Base-by-base conservation (phyloP, 2,329 filamentous ascomycete species). In the Paradendryphiella salina region DNA sequence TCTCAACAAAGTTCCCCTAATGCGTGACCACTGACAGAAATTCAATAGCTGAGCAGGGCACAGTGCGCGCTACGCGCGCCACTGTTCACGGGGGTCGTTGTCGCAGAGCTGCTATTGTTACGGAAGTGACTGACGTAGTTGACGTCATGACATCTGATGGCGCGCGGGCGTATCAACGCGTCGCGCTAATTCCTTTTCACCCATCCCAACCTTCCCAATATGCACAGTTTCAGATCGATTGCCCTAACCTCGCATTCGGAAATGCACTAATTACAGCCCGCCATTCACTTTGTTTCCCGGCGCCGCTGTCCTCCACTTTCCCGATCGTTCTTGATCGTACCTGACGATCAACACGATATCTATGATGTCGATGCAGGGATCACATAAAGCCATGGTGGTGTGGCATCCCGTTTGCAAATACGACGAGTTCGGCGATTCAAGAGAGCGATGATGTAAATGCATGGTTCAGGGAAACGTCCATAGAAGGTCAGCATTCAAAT, bases 281-380 rank as follows among this genome's bases (percentile, higher is more conserved):
- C 44, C 44, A 48, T 33, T 48, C 28, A 38, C n/a, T 2, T 37
- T 15, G 10, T 9, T 6, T 48, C 13, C 37, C 17, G 44, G 8
- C 7, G n/a, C n/a, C 28, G 15, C 26, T n/a, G 6, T 14, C 18
- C 21, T 6, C 42, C 42, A 40, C 37, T 33, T 3, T 33, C 13
- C 26, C 46, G 46, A 58, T 53, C 35, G 49, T 58, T 20, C 17
- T 20, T 46, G 49, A 58, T 53, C 35, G 52, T 58, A 53, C 56
- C 52, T 58, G 49, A 35, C 44, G 23, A 46, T 46, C 39, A 55
- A 43, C 29, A 52, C 49, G 32, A 45, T 5, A 39, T 56, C 52
- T 50, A 50, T 57, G 52, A 57, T 57, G 52, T 47, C 38, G 46
- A 47, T 50, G 48, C 37, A 45, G n/a, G 40, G 40, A 18, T 20